Evolutionary conservation across 495 filamentous ascomycete genomes (phyloP).

Genomic region (Corynascus novoguineensis): DNA sequence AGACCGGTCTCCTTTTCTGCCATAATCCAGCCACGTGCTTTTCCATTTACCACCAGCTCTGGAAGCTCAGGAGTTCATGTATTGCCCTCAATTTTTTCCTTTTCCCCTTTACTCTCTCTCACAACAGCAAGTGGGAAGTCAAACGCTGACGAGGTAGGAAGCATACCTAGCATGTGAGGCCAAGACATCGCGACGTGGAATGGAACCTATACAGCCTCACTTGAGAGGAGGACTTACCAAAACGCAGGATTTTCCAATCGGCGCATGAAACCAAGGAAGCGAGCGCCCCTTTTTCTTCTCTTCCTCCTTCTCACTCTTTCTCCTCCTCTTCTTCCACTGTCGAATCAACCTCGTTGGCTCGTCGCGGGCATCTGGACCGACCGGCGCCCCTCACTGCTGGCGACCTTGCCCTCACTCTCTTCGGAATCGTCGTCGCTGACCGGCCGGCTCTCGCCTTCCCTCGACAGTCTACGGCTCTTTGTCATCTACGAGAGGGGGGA

Average conservation of each 20-base stretch:
- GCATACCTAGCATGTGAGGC: too few relatives aligned
- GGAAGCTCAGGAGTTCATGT: too few relatives aligned
- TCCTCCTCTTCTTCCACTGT: not conserved
- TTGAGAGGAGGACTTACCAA: not conserved
- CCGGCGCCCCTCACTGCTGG: not conserved
- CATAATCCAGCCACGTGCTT: too few relatives aligned
- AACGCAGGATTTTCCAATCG: not conserved
- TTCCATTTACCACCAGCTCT: too few relatives aligned
- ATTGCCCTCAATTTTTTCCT: too few relatives aligned
- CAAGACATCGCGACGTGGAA: not conserved
- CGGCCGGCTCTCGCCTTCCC: constrained; percentile 34
- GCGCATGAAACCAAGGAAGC: not conserved
- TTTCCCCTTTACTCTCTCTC: too few relatives aligned
- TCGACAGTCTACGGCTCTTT: constrained; percentile 33
- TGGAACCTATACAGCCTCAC: too few relatives aligned
- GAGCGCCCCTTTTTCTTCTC: too few relatives aligned
- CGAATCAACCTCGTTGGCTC: constrained; percentile 1
- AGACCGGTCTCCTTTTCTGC: too few relatives aligned
- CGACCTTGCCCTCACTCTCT: constrained; percentile 32
- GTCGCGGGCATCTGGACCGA: not conserved
- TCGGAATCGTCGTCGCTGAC: constrained; percentile 43
- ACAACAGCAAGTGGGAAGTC: too few relatives aligned
- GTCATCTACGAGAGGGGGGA: constrained; percentile 39
- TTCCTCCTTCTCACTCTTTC: not conserved
- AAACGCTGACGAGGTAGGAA: too few relatives aligned